These are phyloP conservation scores for Kuraishia hungarica DNA, from an alignment of 805 yeast species.

Conservation along the genomic window DNA sequence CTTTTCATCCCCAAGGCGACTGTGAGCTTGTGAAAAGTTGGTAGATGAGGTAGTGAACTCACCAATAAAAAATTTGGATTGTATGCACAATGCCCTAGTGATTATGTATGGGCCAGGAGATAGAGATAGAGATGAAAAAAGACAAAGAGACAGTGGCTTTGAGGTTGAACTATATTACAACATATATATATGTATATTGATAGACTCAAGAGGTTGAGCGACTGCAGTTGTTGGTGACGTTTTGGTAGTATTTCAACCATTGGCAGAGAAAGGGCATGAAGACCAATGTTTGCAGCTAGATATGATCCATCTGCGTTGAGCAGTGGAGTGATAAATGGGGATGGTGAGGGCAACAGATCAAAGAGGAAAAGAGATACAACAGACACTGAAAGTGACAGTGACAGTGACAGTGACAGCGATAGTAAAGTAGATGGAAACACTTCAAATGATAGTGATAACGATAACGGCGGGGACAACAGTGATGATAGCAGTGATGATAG, in stretches of 20 bases:
- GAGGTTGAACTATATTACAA: no score
- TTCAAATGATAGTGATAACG: constrained; percentile 12
- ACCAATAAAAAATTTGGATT: neutral
- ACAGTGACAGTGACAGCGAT: neutral
- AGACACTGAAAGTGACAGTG: neutral
- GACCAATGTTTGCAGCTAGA: constrained; percentile 1
- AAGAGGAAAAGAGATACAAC: constrained; percentile 5
- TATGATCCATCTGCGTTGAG: neutral
- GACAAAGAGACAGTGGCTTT: no score
- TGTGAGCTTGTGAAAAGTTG: neutral
- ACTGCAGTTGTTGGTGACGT: no score
- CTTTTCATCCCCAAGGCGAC: neutral
- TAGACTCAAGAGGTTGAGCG: neutral
- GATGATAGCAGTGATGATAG: neutral
- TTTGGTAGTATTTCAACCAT: neutral
- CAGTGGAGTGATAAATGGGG: neutral
- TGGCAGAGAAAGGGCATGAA: neutral
- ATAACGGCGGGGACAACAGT: constrained; percentile 12
- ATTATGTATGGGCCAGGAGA: neutral
- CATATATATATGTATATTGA: no score
- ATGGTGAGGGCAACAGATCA: constrained; percentile 4
- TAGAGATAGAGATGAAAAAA: neutral
- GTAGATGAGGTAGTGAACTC: neutral
- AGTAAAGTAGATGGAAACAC: no score
- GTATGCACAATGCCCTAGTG: neutral